Evolutionary conservation across 2,329 filamentous ascomycete genomes (phyloP), one percentile per base, ranked within the genome.

Genomic region (Rutstroemia sydowiana): DNA sequence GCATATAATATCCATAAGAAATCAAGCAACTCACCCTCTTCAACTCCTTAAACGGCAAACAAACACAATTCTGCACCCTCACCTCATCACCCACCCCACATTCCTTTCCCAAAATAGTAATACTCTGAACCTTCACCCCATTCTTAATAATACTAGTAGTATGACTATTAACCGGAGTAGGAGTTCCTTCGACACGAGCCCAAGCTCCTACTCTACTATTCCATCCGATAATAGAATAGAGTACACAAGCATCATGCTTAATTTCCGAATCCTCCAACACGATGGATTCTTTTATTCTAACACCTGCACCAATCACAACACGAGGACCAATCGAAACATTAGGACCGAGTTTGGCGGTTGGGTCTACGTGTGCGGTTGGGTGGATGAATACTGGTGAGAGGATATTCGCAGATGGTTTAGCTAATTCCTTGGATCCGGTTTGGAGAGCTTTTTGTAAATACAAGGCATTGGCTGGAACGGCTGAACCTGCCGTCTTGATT

Each of bases 401-500:
- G 62, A 97, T 92, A 73, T 88, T 92, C 51, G 88, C 83, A 31
- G 88, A 93, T 28, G 91, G 87, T 58, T 82, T 74, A 11, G 88
- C 84, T 48, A 97, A 84, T 73, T 96, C 92, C 48, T 82, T 77
- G 36, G 88, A 89, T 60, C 83, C 82, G 41, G 77, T 79, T 72
- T 97, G 92, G 75, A 86, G 86, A 18, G 93, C 92, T 75, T 96
- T 89, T 69, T 95, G 89, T 50, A 98, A 82, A 73, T 98, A 98
- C 31, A 98, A 80, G 13, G 93, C 93, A 66, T 97, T 97, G 57
- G 93, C 93, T 14, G 93, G 93, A 26, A 98, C 90, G 45, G 93
- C 93, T 5, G 92, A 97, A 55, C 93, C 93, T 55, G 93, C 93
- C 1, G 93, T 96, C 81, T 98, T 98, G 80, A 98, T 97, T 77